These are phyloP conservation scores for Ceratocystis destructans DNA, from an alignment of 2,329 filamentous ascomycete genomes.

Conservation along the genomic window DNA sequence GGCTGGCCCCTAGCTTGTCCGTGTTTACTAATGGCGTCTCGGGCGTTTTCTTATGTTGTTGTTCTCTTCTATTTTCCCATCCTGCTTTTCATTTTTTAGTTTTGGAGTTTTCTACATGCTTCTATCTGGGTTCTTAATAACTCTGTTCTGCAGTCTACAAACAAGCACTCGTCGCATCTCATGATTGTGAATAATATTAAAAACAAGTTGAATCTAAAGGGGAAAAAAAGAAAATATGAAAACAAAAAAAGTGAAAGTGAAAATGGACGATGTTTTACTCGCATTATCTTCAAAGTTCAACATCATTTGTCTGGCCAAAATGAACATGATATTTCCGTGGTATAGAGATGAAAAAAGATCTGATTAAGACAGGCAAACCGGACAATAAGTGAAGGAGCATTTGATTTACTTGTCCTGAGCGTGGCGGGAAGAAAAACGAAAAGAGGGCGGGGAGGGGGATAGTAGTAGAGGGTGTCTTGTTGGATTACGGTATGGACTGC, in stretches of 20 bases:
- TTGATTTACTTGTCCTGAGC: neutral
- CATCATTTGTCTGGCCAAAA: neutral
- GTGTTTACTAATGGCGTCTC: constrained; percentile 1
- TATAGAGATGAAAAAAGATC: constrained; percentile 6
- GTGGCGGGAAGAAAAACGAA: neutral
- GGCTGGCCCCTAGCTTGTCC: neutral
- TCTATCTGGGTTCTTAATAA: neutral
- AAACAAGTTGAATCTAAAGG: constrained; percentile 3
- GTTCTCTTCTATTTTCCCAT: neutral
- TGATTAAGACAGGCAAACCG: neutral
- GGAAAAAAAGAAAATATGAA: constrained; percentile 20
- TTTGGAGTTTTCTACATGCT: neutral
- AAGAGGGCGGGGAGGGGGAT: too few species aligned
- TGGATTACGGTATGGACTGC: neutral
- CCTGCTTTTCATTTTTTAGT: neutral
- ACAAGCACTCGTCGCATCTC: neutral
- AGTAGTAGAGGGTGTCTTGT: too few species aligned
- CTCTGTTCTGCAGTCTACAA: neutral
- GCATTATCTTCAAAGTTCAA: neutral
- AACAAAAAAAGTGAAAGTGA: constrained; percentile 25
- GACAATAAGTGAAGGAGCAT: neutral
- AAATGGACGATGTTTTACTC: constrained; percentile 26
- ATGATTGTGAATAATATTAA: constrained; percentile 9
- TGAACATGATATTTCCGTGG: neutral
- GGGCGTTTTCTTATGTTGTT: neutral